phyloP scores from a whole-genome alignment of 2,329 filamentous ascomycete species.

The Aureobasidium mangrovei region DNA sequence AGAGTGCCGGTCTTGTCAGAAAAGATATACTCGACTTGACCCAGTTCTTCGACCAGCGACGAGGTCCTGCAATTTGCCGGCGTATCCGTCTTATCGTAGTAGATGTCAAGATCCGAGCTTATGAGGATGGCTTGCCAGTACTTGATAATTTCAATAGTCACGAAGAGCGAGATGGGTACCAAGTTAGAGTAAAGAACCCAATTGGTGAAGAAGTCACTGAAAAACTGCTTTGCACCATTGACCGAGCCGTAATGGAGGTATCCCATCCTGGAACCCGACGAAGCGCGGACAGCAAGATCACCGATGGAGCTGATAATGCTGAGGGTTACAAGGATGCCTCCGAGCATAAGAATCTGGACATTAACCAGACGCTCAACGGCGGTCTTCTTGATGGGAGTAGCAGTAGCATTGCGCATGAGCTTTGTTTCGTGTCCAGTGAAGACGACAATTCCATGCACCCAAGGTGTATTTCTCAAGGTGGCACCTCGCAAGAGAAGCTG shows the following conservation, averaged over 20 bases:
- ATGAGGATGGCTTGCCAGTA: slow-evolving; percentile 98
- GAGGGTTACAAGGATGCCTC: slow-evolving; percentile 71
- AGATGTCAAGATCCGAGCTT: slow-evolving; percentile 95
- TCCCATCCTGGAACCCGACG: slow-evolving; percentile 50
- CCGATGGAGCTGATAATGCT: slow-evolving; percentile 88
- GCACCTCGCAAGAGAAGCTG: slow-evolving; percentile 89
- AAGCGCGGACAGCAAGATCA: slow-evolving; percentile 70
- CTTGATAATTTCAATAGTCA: slow-evolving; percentile 95
- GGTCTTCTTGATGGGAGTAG: slow-evolving; percentile 93
- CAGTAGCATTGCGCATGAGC: slow-evolving; percentile 96
- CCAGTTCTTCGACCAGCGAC: slow-evolving; percentile 90
- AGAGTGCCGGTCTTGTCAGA: slow-evolving; percentile 96
- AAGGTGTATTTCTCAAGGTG: slow-evolving; percentile 89
- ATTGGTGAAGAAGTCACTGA: slow-evolving; percentile 92
- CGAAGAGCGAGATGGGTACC: slow-evolving; percentile 95
- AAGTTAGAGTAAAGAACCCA: slow-evolving; percentile 97
- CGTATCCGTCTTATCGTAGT: slow-evolving; percentile 90
- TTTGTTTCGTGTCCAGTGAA: slow-evolving; percentile 98
- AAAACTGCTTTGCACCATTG: slow-evolving; percentile 69
- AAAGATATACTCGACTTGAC: slow-evolving; percentile 98
- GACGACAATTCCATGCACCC: slow-evolving; percentile 92
- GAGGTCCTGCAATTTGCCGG: slow-evolving; percentile 94
- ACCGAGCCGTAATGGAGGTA: slow-evolving; percentile 64
- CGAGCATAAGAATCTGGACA: slow-evolving; percentile 80
- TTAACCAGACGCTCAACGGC: slow-evolving; percentile 94